These are phyloP conservation scores for Phalaenopsis equestris DNA, from an alignment of 106 monocot genomes.

Conservation along the genomic window DNA sequence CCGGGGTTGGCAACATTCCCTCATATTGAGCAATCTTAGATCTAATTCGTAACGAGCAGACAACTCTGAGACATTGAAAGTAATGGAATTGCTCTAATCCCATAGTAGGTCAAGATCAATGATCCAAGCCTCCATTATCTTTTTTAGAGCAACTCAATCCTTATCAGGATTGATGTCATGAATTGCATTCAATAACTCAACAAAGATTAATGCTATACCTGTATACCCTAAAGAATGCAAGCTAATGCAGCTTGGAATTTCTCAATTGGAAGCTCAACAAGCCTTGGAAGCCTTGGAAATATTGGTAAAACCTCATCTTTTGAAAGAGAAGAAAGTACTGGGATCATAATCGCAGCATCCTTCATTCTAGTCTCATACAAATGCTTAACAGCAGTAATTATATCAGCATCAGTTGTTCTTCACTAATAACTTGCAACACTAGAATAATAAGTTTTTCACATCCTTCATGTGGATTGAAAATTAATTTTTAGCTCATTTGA, in stretches of 20 bases:
- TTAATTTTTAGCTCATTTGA: constrained; percentile 52
- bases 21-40: too few species aligned
- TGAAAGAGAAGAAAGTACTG: constrained; percentile 84
- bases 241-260: too few species aligned
- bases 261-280: too few species aligned
- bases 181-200: constrained; percentile 89
- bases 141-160: constrained; percentile 77
- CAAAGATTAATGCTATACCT: constrained; percentile 85
- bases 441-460: constrained; percentile 73
- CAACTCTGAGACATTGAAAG: too few species aligned
- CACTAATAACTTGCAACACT: constrained; percentile 82
- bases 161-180: constrained; percentile 85
- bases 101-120: too few species aligned
- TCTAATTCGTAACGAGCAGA: too few species aligned
- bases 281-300: not conserved
- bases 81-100: too few species aligned
- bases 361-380: constrained; percentile 83
- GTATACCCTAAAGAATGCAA: constrained; percentile 59
- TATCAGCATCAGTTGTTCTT: constrained; percentile 73
- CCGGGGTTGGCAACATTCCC: too few species aligned
- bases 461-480: constrained; percentile 83
- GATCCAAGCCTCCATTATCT: constrained; percentile 17
- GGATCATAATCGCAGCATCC: constrained; percentile 94
- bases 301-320: constrained; percentile 75
- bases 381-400: constrained; percentile 77